Evolutionary conservation across 108 stramenopile genomes (phyloP).

Genomic region (Discostella stelligeroides): DNA sequence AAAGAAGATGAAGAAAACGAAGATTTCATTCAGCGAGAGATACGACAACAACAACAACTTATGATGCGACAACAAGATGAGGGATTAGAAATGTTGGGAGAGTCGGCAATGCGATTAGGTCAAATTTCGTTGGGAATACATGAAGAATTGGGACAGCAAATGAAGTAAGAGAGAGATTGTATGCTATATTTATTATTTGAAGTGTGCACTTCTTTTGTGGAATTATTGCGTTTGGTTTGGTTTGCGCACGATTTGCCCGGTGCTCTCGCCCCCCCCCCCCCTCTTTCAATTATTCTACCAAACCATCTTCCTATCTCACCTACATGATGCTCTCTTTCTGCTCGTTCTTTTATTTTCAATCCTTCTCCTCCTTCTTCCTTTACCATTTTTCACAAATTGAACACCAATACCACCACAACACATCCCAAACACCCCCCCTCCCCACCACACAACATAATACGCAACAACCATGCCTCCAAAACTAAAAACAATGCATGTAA

Average conservation of each 20-base stretch:
- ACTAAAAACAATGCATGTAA: not conserved
- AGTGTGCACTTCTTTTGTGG: not conserved
- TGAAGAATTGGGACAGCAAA: constrained; percentile 86
- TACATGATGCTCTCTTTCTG: no score
- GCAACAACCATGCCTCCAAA: no score
- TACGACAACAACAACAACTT: constrained; percentile 24
- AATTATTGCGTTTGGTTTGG: not conserved
- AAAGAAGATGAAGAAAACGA: not conserved
- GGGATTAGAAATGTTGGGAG: constrained; percentile 78
- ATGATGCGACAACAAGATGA: constrained; percentile 81
- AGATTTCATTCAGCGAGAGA: not conserved
- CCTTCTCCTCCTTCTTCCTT: not conserved
- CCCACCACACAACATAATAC: no score
- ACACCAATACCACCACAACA: not conserved
- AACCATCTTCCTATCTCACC: no score
- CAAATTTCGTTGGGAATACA: constrained; percentile 81
- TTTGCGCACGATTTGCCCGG: not conserved
- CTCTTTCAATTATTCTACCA: no score
- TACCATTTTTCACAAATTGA: not conserved
- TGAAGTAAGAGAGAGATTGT: constrained; percentile 50
- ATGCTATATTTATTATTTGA: not conserved
- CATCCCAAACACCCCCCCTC: not conserved
- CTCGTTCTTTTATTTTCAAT: not conserved
- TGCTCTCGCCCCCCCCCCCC: no score
- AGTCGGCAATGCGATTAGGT: constrained; percentile 76